Evolutionary conservation across 768 basidiomycete genomes (phyloP), one percentile per base, ranked within the genome.

Genomic region (Boletus barrowsii): DNA sequence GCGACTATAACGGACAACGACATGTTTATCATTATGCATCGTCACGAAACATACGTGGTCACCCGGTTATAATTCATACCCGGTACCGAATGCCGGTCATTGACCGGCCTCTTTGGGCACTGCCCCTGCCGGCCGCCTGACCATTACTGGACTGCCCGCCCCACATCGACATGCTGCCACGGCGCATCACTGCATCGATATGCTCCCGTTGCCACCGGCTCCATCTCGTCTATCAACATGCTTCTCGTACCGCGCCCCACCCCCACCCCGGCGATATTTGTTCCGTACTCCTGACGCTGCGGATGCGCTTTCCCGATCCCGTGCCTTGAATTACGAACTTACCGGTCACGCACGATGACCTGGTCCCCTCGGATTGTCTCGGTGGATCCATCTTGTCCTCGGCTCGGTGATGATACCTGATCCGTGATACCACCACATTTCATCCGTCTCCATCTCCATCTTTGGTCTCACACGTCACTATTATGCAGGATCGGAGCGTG

Each of bases 401-500:
- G 61, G 65, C 18, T 50, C 65, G 57, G 57, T 39, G 57, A 54
- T 33, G 50, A 49, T 51, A n/a, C 37, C 41, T 29, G 26, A 39
- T 52, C 42, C 37, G 37, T 39, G 2, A 17, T n/a, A 15, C 37
- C 37, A 39, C 37, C 14, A 7, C 35, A 36, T 17, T 36, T 29
- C 29, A 29, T 35, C 13, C 51, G 53, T 51, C 49, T 13, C 52
- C 42, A 42, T 56, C 49, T 13, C 52, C 42, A 42, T 56, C 54
- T 36, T 54, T 49, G 24, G 30, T 10, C 29, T 61, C 42, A 39
- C n/a, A 50, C 39, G 51, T 48, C 33, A 55, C 42, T 47, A 41
- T 26, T 36, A 29, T 60, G 41, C 68, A 92, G 89, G 41, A 84
- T 86, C 58, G 88, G 90, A 53, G 90, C 90, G 41, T 93, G 90